phyloP scores from a whole-genome alignment of 306 rosid species.

The Medicago ruthenica region DNA sequence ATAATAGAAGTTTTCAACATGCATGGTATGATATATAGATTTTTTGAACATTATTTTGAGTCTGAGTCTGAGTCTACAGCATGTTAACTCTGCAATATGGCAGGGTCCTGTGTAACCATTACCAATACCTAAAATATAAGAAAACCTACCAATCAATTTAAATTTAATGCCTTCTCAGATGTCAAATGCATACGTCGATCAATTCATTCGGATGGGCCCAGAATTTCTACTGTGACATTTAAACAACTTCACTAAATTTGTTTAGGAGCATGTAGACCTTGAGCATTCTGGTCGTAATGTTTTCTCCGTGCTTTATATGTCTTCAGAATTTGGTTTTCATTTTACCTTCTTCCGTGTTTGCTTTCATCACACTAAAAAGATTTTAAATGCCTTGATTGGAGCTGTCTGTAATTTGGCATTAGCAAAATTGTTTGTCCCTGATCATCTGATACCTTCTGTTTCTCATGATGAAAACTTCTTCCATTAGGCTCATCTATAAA shows the following conservation, averaged over 20 bases:
- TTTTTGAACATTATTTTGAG: neutral
- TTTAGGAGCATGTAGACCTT: conserved; percentile 1
- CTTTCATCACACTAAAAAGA: neutral
- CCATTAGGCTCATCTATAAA: neutral
- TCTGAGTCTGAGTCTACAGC: neutral
- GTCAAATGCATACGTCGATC: conserved; percentile 5
- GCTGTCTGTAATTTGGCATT: conserved; percentile 1
- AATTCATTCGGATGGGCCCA: neutral
- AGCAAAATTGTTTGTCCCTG: neutral
- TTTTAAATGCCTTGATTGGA: neutral
- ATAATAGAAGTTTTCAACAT: neutral
- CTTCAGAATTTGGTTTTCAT: neutral
- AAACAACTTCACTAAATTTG: neutral
- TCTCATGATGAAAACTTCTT: conserved; percentile 2
- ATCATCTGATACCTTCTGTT: conserved; percentile 32
- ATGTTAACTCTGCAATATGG: neutral
- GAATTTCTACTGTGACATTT: neutral
- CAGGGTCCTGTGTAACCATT: neutral
- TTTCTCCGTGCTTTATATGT: neutral
- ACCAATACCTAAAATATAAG: conserved; percentile 8
- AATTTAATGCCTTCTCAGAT: conserved; percentile 2
- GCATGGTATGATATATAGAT: neutral
- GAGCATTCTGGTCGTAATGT: neutral
- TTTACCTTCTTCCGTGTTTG: neutral
- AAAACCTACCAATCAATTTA: neutral